These are phyloP conservation scores for Aspergillus sclerotiicarbonarius DNA, from an alignment of 495 filamentous ascomycete species.

Conservation along the genomic window DNA sequence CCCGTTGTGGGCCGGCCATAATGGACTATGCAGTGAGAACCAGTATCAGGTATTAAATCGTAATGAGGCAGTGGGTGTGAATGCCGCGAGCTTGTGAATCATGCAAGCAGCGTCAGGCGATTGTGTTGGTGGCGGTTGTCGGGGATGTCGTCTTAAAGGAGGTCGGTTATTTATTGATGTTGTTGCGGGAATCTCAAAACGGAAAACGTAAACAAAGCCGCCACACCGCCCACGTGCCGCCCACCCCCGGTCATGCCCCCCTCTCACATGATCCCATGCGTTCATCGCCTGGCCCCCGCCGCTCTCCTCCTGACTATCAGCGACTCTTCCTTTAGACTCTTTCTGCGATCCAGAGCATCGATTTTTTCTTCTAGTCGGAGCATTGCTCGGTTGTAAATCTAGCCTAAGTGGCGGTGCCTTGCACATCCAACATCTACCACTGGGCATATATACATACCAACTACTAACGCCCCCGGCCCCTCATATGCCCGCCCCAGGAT, in stretches of 20 bases:
- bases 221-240: conserved; percentile 19
- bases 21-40: conserved; percentile 9
- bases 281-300: conserved; percentile 5
- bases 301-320: conserved; percentile 5
- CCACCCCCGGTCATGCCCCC: conserved; percentile 23
- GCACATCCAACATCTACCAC: background rate
- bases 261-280: conserved; percentile 38
- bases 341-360: background rate
- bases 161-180: conserved; percentile 13
- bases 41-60: background rate
- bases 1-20: conserved; percentile 57
- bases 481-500: conserved; percentile 15
- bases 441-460: background rate
- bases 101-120: background rate
- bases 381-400: too few relatives aligned
- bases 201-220: conserved; percentile 47
- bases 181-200: conserved; percentile 25
- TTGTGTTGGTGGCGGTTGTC: background rate
- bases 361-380: background rate
- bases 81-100: background rate
- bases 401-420: background rate
- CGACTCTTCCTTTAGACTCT: conserved; percentile 10
- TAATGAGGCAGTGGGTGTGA: background rate
- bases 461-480: conserved; percentile 7
- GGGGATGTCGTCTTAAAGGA: conserved; percentile 7